phyloP scores from a whole-genome alignment of 768 basidiomycete species.

The Lactarius sp. region DNA sequence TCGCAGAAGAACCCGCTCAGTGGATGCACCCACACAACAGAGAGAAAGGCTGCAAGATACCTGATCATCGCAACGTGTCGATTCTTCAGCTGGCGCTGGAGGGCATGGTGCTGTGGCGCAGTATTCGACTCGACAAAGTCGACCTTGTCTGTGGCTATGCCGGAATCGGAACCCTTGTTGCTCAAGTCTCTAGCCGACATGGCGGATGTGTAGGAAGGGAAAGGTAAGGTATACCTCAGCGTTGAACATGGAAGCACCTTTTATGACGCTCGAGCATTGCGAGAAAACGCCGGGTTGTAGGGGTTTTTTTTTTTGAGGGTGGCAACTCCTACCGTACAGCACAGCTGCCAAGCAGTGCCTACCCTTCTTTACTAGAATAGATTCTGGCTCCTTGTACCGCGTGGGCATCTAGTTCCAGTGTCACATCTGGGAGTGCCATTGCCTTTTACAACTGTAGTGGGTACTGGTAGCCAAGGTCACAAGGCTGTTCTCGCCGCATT shows the following conservation, averaged over 20 bases:
- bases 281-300: no score
- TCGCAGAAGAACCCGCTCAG: conserved; percentile 8
- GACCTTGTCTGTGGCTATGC: background rate
- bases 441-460: no score
- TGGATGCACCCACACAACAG: background rate
- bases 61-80: conserved; percentile 83
- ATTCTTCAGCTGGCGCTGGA: conserved; percentile 41
- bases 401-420: no score
- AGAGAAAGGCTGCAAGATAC: conserved; percentile 30
- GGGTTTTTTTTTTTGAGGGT: background rate
- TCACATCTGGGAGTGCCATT: no score
- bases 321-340: no score
- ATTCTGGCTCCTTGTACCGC: no score
- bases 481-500: no score
- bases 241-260: background rate
- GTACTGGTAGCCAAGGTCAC: no score
- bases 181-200: background rate
- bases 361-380: no score
- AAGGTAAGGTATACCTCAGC: no score
- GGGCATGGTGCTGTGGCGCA: background rate
- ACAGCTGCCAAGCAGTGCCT: no score
- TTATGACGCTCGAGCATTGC: background rate
- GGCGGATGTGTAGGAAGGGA: background rate
- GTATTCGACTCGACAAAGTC: background rate
- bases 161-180: background rate